Evolutionary conservation across 2,329 filamentous ascomycete genomes (phyloP).

Genomic region (Verticillium zaregamsianum): DNA sequence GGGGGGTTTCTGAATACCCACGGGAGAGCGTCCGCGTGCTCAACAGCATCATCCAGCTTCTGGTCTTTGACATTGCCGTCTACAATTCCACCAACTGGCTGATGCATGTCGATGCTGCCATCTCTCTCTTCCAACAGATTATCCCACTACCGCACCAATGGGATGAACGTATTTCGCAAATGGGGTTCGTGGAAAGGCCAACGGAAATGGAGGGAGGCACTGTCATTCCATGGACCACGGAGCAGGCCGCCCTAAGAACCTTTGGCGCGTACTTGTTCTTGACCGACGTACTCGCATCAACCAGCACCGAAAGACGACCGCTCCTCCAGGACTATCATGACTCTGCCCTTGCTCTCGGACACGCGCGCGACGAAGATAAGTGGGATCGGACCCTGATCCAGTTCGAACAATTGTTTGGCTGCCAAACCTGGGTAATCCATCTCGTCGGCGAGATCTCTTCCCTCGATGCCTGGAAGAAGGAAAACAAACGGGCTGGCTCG

Average conservation of each 20-base stretch:
- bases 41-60: slow-evolving; percentile 48
- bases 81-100: slow-evolving; percentile 44
- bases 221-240: slow-evolving; percentile 33
- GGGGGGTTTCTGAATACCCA: slow-evolving; percentile 23
- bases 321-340: slow-evolving; percentile 37
- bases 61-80: slow-evolving; percentile 46
- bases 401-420: slow-evolving; percentile 32
- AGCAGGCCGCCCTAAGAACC: slow-evolving; percentile 43
- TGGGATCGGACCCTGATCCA: slow-evolving; percentile 20
- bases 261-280: slow-evolving; percentile 42
- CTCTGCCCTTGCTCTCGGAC: slow-evolving; percentile 29
- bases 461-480: slow-evolving; percentile 52
- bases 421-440: slow-evolving; percentile 51
- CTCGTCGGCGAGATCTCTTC: slow-evolving; percentile 49
- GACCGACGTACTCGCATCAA: slow-evolving; percentile 46
- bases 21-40: slow-evolving; percentile 35
- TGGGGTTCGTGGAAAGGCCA: slow-evolving; percentile 7
- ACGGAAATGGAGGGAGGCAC: neutral
- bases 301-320: slow-evolving; percentile 37
- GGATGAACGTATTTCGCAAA: slow-evolving; percentile 26
- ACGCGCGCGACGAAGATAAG: slow-evolving; percentile 9
- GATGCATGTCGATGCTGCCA: slow-evolving; percentile 44
- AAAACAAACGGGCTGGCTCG: slow-evolving; percentile 34
- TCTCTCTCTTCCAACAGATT: slow-evolving; percentile 44
- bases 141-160: slow-evolving; percentile 31